Percentiles rank a stretch among this genome's conserved stretches.
phyloP scores from a whole-genome alignment of 2,329 filamentous ascomycete genomes.

The Xylogone sp. region DNA sequence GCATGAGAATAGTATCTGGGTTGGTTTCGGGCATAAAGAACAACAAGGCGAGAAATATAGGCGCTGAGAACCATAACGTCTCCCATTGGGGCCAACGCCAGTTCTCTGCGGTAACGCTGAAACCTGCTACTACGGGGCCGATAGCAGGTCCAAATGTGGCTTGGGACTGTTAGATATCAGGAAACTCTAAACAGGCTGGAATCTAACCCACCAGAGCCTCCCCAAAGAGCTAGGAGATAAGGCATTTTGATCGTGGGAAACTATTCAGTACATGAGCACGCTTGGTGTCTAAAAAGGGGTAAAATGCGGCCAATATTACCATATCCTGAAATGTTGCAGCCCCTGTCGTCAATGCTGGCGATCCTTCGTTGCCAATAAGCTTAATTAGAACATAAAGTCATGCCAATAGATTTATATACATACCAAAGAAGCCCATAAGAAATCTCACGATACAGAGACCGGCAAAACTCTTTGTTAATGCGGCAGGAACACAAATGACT shows the following conservation, averaged over 20 bases:
- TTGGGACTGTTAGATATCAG: slow-evolving; percentile 12
- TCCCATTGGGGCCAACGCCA: slow-evolving; percentile 63
- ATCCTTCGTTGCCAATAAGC: slow-evolving; percentile 29
- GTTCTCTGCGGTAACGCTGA: slow-evolving; percentile 46
- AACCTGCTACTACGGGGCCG: slow-evolving; percentile 56
- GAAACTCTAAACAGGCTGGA: background rate
- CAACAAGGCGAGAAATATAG: slow-evolving; percentile 54
- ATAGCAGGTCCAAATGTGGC: slow-evolving; percentile 44
- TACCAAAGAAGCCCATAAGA: slow-evolving; percentile 58
- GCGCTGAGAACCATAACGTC: slow-evolving; percentile 56
- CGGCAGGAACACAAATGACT: slow-evolving; percentile 59
- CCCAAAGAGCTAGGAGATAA: slow-evolving; percentile 54
- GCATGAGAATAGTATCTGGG: slow-evolving; percentile 53
- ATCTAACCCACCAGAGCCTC: slow-evolving; percentile 34
- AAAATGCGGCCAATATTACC: slow-evolving; percentile 38
- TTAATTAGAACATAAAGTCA: background rate
- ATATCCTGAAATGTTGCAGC: slow-evolving; percentile 46
- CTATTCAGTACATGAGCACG: background rate
- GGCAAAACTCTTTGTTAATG: slow-evolving; percentile 55
- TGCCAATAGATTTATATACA: background rate
- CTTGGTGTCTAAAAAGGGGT: slow-evolving; percentile 12
- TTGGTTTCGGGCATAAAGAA: slow-evolving; percentile 62
- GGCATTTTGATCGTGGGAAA: slow-evolving; percentile 38
- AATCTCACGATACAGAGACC: slow-evolving; percentile 61
- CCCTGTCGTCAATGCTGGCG: slow-evolving; percentile 58